A percentile compares a stretch with the other conserved stretches of the same genome.
These are phyloP conservation scores for Scedosporium boydii DNA, from an alignment of 2,329 filamentous ascomycete species.

Conservation along the genomic window DNA sequence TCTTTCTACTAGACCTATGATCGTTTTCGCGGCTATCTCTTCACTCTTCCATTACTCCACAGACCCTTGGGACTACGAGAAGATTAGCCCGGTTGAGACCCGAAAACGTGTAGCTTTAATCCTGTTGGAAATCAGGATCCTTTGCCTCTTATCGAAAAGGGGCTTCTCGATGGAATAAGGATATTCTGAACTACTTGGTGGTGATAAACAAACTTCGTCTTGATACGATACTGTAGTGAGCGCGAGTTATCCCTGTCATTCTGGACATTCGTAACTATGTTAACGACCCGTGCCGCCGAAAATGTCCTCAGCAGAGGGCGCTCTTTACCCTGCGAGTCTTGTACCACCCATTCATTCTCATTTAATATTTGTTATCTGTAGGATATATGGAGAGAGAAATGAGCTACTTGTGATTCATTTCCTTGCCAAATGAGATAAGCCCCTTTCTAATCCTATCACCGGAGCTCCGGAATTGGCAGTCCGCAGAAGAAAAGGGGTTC, in stretches of 20 bases:
- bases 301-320: constrained; percentile 17
- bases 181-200: background rate
- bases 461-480: constrained; percentile 11
- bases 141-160: constrained; percentile 27
- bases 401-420: constrained; percentile 25
- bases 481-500: constrained; percentile 16
- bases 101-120: constrained; percentile 29
- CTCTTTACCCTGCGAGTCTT: constrained; percentile 19
- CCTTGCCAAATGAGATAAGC: constrained; percentile 24
- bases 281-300: constrained; percentile 19
- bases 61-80: constrained; percentile 26
- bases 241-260: constrained; percentile 18
- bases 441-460: constrained; percentile 15
- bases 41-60: background rate
- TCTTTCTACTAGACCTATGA: too few species aligned
- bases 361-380: constrained; percentile 23
- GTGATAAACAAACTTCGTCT: background rate
- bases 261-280: constrained; percentile 25
- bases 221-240: background rate
- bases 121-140: constrained; percentile 26
- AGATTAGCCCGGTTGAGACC: constrained; percentile 29
- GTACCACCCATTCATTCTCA: constrained; percentile 16
- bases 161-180: constrained; percentile 27
- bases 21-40: background rate
- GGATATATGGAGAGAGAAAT: constrained; percentile 26